Evolutionary conservation across 1,139 yeast genomes (phyloP).

Genomic region (Geotrichum bryndzae): DNA sequence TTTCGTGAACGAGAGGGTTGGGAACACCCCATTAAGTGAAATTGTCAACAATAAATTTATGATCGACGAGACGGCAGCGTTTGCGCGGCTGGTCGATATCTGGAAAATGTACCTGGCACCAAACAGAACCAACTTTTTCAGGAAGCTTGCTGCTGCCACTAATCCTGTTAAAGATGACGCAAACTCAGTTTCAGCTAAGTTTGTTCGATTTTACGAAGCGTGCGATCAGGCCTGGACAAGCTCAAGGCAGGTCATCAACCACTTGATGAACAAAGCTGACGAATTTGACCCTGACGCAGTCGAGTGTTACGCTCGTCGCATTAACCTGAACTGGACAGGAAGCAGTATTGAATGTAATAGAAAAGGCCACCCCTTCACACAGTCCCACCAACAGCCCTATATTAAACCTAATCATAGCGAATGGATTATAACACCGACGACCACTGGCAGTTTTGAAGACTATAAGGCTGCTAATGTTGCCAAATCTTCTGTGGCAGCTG

Average conservation of each 20-base stretch:
- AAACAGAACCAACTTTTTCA: background rate
- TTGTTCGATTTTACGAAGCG: background rate
- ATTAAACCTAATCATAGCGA: background rate
- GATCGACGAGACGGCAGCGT: conserved; percentile 6
- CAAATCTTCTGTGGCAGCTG: background rate
- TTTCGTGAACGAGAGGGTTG: background rate
- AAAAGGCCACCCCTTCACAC: background rate
- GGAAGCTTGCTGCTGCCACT: background rate
- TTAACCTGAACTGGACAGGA: background rate
- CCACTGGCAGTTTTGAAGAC: background rate
- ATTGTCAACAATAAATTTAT: background rate
- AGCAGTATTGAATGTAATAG: background rate
- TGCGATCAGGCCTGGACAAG: background rate
- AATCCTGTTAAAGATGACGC: background rate
- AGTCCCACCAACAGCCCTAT: background rate
- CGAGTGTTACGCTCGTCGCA: background rate
- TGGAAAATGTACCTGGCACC: conserved; percentile 3
- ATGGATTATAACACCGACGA: background rate
- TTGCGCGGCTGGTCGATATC: background rate
- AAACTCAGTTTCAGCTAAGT: background rate
- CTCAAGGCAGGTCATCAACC: background rate
- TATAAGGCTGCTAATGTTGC: background rate
- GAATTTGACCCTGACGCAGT: background rate
- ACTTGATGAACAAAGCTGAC: background rate
- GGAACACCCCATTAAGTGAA: conserved; percentile 4